A percentile compares a stretch with the other conserved stretches of the same genome.
Evolutionary conservation across 148 eudicot species (phyloP).

Genomic region (Amaranthus palmeri): DNA sequence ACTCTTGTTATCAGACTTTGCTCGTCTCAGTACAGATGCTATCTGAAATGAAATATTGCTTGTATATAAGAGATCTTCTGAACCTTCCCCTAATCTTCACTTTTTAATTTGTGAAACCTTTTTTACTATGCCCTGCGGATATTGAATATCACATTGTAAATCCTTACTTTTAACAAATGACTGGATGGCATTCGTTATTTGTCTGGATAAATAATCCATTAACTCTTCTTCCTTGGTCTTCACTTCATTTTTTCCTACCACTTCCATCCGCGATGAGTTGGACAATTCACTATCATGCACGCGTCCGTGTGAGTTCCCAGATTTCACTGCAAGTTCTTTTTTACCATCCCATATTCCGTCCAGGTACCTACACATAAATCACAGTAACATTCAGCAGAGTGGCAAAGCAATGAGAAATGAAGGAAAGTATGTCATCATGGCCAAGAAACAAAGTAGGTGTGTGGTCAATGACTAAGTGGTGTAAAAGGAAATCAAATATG

Average conservation of each 20-base stretch:
- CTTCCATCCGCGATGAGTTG: conserved; percentile 27
- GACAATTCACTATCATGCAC: conserved; percentile 18
- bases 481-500: too few relatives aligned
- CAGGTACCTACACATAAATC: conserved; percentile 50
- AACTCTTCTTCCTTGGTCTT: conserved; percentile 41
- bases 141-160: conserved; percentile 39
- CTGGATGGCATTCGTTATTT: conserved; percentile 47
- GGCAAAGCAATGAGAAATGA: not conserved
- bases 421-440: not conserved
- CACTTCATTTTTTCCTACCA: conserved; percentile 29
- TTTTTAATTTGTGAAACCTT: conserved; percentile 64
- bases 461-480: too few relatives aligned
- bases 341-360: conserved; percentile 65
- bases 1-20: conserved; percentile 27
- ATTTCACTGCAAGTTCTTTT: conserved; percentile 33
- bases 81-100: conserved; percentile 52
- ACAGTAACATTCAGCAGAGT: conserved; percentile 9
- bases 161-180: conserved; percentile 39
- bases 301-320: conserved; percentile 25
- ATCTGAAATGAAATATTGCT: conserved; percentile 83
- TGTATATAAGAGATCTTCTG: conserved; percentile 72
- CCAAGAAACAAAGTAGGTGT: not conserved
- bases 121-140: conserved; percentile 64
- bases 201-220: conserved; percentile 42
- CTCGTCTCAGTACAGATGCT: conserved; percentile 54